A percentile compares a stretch with the other conserved stretches of the same genome.
These are phyloP conservation scores for Penicillium egyptiacum DNA, from an alignment of 495 filamentous ascomycete species.

Conservation along the genomic window DNA sequence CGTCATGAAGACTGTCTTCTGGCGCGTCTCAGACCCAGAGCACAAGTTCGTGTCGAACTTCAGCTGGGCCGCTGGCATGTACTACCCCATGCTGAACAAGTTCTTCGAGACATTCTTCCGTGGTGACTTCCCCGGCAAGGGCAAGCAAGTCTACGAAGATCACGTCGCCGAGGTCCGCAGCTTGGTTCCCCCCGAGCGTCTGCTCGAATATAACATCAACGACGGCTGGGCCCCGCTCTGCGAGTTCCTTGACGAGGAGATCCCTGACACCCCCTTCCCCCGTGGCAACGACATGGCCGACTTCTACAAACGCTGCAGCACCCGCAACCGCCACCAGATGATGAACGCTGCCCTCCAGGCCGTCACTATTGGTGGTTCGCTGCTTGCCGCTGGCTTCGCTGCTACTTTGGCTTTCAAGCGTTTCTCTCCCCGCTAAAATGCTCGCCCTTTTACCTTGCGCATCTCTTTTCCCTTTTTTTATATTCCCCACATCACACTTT, in stretches of 20 bases:
- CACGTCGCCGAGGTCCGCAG: constrained; percentile 48
- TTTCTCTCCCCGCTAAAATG: constrained; percentile 34
- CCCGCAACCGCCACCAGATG: constrained; percentile 63
- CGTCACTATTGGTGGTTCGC: constrained; percentile 49
- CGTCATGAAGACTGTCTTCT: constrained; percentile 53
- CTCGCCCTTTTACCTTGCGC: constrained; percentile 6
- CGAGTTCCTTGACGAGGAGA: constrained; percentile 60
- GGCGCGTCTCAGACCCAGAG: constrained; percentile 57
- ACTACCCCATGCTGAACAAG: constrained; percentile 59
- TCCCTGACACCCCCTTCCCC: constrained; percentile 53
- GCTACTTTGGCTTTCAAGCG: constrained; percentile 46
- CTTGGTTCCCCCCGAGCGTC: constrained; percentile 45
- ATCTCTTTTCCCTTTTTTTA: constrained; percentile 2
- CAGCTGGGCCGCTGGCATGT: constrained; percentile 58
- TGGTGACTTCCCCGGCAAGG: constrained; percentile 50
- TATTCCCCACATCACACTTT: constrained; percentile 10
- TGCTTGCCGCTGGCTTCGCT: constrained; percentile 42
- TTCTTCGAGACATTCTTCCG: constrained; percentile 59
- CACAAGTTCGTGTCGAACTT: constrained; percentile 52
- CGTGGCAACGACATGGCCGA: constrained; percentile 53
- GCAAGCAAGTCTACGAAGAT: constrained; percentile 52
- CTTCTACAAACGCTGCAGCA: constrained; percentile 59
- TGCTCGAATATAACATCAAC: constrained; percentile 64
- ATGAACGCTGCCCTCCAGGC: constrained; percentile 55
- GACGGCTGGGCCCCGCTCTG: constrained; percentile 69